Evolutionary conservation across 2,329 filamentous ascomycete species (phyloP).

Genomic region (Monosporascus sp.): DNA sequence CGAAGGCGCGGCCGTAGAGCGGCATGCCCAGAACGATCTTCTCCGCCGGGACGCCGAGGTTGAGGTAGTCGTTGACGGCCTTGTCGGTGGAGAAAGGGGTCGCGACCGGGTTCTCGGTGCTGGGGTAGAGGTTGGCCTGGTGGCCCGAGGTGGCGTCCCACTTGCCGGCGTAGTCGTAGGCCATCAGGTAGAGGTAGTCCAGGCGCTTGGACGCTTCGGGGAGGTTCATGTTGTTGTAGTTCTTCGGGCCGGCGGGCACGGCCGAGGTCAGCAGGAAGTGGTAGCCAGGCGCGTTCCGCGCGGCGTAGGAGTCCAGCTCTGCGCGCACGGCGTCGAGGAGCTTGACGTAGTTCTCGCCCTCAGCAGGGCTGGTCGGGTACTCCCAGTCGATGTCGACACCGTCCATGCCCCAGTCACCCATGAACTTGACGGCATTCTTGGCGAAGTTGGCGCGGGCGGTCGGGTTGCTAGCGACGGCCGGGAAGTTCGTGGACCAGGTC

Average conservation of each 20-base stretch:
- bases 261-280: constrained; percentile 52
- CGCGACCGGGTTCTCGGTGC: constrained; percentile 42
- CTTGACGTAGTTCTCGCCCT: constrained; percentile 39
- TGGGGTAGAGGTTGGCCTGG: constrained; percentile 64
- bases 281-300: constrained; percentile 37
- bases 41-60: constrained; percentile 51
- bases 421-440: constrained; percentile 57
- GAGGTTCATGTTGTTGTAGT: constrained; percentile 44
- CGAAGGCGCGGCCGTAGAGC: constrained; percentile 70
- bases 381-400: constrained; percentile 36
- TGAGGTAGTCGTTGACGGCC: constrained; percentile 61
- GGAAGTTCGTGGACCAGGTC: constrained; percentile 76
- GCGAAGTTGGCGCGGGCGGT: constrained; percentile 63
- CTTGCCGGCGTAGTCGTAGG: constrained; percentile 67
- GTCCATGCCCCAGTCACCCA: constrained; percentile 66
- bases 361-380: constrained; percentile 30
- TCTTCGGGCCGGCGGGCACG: constrained; percentile 39
- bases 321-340: constrained; percentile 38
- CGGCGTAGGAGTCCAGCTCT: constrained; percentile 44
- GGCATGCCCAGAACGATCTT: constrained; percentile 79
- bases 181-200: constrained; percentile 60
- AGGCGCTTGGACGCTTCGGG: constrained; percentile 39
- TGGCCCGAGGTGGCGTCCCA: constrained; percentile 63
- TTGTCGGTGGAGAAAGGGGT: constrained; percentile 66
- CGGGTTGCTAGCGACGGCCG: constrained; percentile 57